phyloP scores from a whole-genome alignment of 2,329 filamentous ascomycete species.

The Penicillium sp. region DNA sequence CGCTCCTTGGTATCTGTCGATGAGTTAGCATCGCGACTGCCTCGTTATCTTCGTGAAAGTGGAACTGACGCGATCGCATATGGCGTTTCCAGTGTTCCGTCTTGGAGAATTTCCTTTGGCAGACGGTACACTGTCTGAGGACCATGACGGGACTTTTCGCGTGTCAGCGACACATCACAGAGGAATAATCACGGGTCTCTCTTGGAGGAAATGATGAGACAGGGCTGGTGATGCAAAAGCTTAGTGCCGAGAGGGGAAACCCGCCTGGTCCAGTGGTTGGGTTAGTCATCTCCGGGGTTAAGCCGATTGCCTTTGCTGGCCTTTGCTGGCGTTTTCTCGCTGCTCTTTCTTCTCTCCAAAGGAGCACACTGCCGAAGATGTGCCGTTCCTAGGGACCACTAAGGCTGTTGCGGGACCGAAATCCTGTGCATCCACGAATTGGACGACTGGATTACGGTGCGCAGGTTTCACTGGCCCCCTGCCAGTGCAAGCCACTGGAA shows the following conservation, averaged over 20 bases:
- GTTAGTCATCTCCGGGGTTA: conserved; percentile 20
- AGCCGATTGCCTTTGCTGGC: conserved; percentile 8
- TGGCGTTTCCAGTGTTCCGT: conserved; percentile 59
- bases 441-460: neutral
- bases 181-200: no score
- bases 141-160: conserved; percentile 36
- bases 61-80: conserved; percentile 54
- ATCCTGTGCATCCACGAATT: conserved; percentile 5
- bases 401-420: neutral
- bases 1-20: conserved; percentile 56
- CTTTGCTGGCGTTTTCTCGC: neutral
- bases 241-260: conserved; percentile 5
- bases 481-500: conserved; percentile 11
- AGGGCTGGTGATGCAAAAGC: neutral
- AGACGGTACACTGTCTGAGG: conserved; percentile 48
- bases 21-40: conserved; percentile 7
- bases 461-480: conserved; percentile 4
- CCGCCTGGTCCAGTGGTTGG: neutral
- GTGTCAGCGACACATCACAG: conserved; percentile 1
- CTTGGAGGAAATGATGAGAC: no score
- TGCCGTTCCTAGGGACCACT: neutral
- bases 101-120: conserved; percentile 58
- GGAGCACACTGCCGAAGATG: conserved; percentile 11
- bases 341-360: neutral
- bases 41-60: neutral